A percentile compares a stretch with the other conserved stretches of the same genome.
Evolutionary conservation across 768 basidiomycete species (phyloP).

Genomic region (Termitomyces sp.): DNA sequence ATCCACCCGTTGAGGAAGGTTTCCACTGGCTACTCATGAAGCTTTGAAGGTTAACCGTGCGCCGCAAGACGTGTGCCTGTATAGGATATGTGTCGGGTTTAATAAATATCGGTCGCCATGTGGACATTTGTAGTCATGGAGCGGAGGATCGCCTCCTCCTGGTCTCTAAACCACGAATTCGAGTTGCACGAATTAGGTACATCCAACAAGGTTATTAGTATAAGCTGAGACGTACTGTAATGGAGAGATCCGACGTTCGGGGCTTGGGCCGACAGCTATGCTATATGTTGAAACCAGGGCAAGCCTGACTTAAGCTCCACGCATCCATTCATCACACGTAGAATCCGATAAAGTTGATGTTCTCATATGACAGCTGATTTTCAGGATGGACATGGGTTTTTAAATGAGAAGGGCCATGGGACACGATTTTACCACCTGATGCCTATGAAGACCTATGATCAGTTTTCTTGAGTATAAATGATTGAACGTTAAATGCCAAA

Average conservation of each 20-base stretch:
- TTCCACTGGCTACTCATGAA: not conserved
- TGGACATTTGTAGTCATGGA: slow-evolving; percentile 3
- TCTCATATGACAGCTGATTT: not conserved
- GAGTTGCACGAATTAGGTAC: slow-evolving; percentile 1
- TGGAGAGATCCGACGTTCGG: not conserved
- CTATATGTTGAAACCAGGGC: not conserved
- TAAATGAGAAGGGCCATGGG: not conserved
- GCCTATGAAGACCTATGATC: not conserved
- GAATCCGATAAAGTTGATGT: not conserved
- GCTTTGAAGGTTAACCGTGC: not conserved
- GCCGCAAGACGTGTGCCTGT: slow-evolving; percentile 4
- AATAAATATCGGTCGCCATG: not conserved
- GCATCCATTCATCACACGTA: not conserved
- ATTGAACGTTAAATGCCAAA: not conserved
- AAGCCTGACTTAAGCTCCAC: slow-evolving; percentile 1
- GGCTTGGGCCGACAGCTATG: not conserved
- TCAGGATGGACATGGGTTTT: not conserved
- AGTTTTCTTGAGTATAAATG: not conserved
- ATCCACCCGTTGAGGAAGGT: slow-evolving; percentile 1
- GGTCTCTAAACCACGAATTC: not conserved
- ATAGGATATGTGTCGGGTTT: not conserved
- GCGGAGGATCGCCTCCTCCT: not conserved
- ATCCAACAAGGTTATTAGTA: not conserved
- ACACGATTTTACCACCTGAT: not conserved
- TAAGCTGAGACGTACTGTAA: not conserved